Percentiles rank a stretch among this genome's conserved stretches.
phyloP scores from a whole-genome alignment of 2,329 filamentous ascomycete genomes.

The Ceratocystis variospora region DNA sequence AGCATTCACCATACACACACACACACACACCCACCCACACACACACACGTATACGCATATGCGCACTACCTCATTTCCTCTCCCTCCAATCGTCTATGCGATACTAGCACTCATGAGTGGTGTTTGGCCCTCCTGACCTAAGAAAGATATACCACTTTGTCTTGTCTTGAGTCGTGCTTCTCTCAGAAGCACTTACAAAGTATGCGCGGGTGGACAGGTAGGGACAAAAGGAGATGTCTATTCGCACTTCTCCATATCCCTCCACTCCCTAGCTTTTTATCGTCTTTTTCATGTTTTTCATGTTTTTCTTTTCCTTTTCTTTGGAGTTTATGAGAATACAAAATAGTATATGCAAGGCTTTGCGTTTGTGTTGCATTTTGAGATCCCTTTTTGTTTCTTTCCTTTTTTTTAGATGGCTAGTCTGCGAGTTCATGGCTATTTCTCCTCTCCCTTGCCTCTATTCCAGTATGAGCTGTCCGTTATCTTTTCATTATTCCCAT shows the following conservation, averaged over 20 bases:
- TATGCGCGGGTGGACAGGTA: neutral
- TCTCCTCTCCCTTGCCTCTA: neutral
- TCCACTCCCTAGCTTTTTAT: neutral
- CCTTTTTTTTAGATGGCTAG: neutral
- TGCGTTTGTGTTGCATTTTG: neutral
- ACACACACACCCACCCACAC: neutral
- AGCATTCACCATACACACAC: neutral
- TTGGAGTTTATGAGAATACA: neutral
- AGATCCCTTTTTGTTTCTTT: neutral
- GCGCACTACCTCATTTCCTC: neutral
- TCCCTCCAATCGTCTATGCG: neutral
- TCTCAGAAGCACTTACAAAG: neutral
- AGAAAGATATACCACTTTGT: neutral
- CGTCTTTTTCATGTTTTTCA: neutral
- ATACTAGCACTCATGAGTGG: neutral
- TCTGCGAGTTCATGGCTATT: neutral
- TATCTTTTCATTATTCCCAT: neutral
- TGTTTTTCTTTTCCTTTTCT: neutral
- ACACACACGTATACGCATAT: neutral
- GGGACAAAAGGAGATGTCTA: neutral
- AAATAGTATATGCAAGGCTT: conserved; percentile 1
- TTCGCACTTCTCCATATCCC: neutral
- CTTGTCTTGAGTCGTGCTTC: neutral
- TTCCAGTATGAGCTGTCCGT: neutral
- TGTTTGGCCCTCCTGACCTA: neutral